A percentile compares a stretch with the other conserved stretches of the same genome.
These are phyloP conservation scores for Physcia stellaris DNA, from an alignment of 495 filamentous ascomycete genomes.

Conservation along the genomic window DNA sequence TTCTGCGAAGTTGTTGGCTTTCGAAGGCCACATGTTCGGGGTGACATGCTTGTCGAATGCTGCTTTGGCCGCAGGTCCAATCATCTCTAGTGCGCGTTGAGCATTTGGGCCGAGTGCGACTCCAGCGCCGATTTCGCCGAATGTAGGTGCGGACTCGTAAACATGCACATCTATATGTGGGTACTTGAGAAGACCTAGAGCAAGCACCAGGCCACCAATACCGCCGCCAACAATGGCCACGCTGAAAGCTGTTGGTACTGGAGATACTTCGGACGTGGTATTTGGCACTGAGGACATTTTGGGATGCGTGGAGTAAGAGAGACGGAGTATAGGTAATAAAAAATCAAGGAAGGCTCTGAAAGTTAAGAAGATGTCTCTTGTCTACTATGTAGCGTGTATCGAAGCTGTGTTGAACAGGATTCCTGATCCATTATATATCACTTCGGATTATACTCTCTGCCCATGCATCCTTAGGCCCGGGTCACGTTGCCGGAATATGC, in stretches of 20 bases:
- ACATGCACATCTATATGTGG: constrained; percentile 26
- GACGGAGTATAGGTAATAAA: no score
- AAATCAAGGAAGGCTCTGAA: no score
- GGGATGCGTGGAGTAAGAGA: no score
- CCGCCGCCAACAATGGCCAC: constrained; percentile 14
- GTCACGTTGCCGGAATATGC: no score
- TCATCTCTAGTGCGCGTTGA: constrained; percentile 11
- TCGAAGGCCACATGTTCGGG: constrained; percentile 23
- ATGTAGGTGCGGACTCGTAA: constrained; percentile 32
- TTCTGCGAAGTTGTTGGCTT: constrained; percentile 4
- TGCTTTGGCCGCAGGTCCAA: constrained; percentile 14
- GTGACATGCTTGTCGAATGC: constrained; percentile 26
- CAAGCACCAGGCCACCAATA: constrained; percentile 20
- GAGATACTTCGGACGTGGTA: no score
- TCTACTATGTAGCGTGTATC: no score
- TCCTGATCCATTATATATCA: no score
- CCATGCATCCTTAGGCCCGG: no score
- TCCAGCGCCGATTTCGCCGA: constrained; percentile 29
- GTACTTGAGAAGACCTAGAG: constrained; percentile 17
- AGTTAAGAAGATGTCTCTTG: no score
- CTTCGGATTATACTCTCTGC: no score
- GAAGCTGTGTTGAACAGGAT: no score
- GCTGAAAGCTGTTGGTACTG: neutral
- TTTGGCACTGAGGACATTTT: no score
- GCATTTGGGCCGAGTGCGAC: constrained; percentile 16